Conservation (phyloP, 2,329 filamentous ascomycete species). For the Sarocladium oryzae region DNA sequence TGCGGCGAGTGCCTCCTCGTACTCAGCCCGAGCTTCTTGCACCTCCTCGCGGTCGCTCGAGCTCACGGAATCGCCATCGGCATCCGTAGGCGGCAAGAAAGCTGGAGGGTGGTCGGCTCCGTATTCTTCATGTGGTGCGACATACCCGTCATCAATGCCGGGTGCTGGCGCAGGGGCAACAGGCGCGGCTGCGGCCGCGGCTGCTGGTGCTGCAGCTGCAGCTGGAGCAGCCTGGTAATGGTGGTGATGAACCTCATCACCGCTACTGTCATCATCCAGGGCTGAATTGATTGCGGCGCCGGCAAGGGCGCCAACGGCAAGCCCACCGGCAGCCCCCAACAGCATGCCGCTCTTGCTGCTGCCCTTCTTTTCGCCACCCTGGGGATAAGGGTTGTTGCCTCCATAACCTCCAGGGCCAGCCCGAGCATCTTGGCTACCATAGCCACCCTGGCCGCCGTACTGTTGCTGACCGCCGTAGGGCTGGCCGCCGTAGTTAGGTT, state of each 20-base stretch:
- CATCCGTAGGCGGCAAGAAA: constrained; percentile 31
- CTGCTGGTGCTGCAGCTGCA: constrained; percentile 11
- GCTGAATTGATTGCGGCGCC: constrained; percentile 53
- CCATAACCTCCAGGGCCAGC: constrained; percentile 13
- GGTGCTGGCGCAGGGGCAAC: constrained; percentile 9
- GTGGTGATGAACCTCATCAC: constrained; percentile 15
- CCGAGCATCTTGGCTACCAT: neutral
- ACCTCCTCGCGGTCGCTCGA: constrained; percentile 36
- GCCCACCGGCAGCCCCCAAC: constrained; percentile 51
- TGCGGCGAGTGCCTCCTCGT: constrained; percentile 35
- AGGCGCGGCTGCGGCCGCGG: constrained; percentile 11
- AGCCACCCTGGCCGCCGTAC: constrained; percentile 13
- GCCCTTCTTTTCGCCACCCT: constrained; percentile 25
- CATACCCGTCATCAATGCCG: constrained; percentile 7
- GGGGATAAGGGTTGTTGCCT: constrained; percentile 13
- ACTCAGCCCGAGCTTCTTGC: constrained; percentile 35
- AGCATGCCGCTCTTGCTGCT: constrained; percentile 48
- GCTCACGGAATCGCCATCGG: constrained; percentile 34
- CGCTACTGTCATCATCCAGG: constrained; percentile 25
- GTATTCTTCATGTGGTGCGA: constrained; percentile 1
- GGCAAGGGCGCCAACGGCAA: constrained; percentile 50
- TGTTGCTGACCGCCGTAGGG: constrained; percentile 12
- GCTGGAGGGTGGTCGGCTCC: constrained; percentile 23
- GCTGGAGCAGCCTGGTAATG: constrained; percentile 17
- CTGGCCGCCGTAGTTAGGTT: constrained; percentile 14